Conservation (phyloP, 306 rosid genomes). For the Acacia confusa region DNA sequence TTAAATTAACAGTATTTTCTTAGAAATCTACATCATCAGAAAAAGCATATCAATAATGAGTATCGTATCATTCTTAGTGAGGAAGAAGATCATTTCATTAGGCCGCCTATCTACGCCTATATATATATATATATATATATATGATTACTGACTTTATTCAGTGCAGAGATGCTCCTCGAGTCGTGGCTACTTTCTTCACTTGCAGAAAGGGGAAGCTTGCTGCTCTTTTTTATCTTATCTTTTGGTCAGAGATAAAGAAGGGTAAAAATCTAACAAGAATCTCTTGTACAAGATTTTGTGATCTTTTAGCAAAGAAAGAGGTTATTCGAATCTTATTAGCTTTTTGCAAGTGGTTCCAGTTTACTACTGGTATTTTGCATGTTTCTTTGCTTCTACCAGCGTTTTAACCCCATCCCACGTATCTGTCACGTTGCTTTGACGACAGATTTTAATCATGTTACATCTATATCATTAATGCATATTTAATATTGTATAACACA, state of each 20-base stretch:
- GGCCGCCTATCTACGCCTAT: not conserved
- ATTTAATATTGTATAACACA: not conserved
- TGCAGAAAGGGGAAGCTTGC: slow-evolving; percentile 27
- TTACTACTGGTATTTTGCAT: not conserved
- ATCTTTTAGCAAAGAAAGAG: slow-evolving; percentile 28
- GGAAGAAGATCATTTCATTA: not conserved
- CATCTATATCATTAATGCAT: not conserved
- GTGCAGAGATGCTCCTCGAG: not conserved
- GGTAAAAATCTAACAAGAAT: slow-evolving; percentile 28
- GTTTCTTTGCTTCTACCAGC: not conserved
- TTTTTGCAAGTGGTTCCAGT: slow-evolving; percentile 15
- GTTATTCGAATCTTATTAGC: not conserved
- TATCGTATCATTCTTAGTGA: not conserved
- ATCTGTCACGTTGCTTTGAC: not conserved
- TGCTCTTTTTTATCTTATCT: slow-evolving; percentile 27
- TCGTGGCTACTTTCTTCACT: not conserved
- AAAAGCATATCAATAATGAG: not conserved
- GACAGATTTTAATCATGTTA: not conserved
- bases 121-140: not conserved
- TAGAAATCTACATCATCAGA: not conserved
- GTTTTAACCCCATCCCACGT: not conserved
- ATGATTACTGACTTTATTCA: not conserved
- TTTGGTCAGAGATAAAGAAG: slow-evolving; percentile 31
- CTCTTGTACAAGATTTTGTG: slow-evolving; percentile 24
- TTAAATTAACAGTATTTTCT: not conserved